These are phyloP conservation scores for Emmonsiellopsis sp. DNA, from an alignment of 2,329 filamentous ascomycete genomes.

Conservation along the genomic window DNA sequence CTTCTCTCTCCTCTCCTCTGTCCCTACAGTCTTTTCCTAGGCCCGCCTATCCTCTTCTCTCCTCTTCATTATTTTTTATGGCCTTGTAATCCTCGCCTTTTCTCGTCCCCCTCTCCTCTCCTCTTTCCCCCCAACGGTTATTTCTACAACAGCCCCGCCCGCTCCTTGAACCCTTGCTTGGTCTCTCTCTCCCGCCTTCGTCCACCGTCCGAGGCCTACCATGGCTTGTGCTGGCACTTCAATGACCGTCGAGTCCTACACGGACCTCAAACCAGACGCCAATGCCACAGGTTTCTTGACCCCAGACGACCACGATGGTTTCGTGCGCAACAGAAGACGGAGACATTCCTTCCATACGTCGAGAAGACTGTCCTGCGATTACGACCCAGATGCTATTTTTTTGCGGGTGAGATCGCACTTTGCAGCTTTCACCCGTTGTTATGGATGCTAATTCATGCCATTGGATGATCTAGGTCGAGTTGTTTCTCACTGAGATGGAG, in stretches of 20 bases:
- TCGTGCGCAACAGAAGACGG: slow-evolving; percentile 32
- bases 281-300: slow-evolving; percentile 20
- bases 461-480: slow-evolving; percentile 28
- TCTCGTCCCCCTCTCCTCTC: neutral
- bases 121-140: neutral
- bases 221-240: slow-evolving; percentile 34
- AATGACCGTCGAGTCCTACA: slow-evolving; percentile 30
- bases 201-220: slow-evolving; percentile 1
- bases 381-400: slow-evolving; percentile 37
- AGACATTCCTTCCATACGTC: slow-evolving; percentile 38
- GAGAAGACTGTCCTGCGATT: slow-evolving; percentile 34
- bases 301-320: slow-evolving; percentile 23
- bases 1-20: slow-evolving; percentile 1
- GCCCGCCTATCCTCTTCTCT: slow-evolving; percentile 2
- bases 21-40: neutral
- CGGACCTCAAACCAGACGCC: slow-evolving; percentile 12
- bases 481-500: slow-evolving; percentile 68
- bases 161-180: neutral
- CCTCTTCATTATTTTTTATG: neutral
- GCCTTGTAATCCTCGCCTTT: neutral
- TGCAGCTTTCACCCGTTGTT: too few species aligned
- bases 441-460: too few species aligned
- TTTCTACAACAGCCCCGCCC: neutral
- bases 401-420: slow-evolving; percentile 25
- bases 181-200: neutral